Percentiles rank a stretch among this genome's conserved stretches.
phyloP scores from a whole-genome alignment of 352 stramenopile species.

The Phytopythium boreale region DNA sequence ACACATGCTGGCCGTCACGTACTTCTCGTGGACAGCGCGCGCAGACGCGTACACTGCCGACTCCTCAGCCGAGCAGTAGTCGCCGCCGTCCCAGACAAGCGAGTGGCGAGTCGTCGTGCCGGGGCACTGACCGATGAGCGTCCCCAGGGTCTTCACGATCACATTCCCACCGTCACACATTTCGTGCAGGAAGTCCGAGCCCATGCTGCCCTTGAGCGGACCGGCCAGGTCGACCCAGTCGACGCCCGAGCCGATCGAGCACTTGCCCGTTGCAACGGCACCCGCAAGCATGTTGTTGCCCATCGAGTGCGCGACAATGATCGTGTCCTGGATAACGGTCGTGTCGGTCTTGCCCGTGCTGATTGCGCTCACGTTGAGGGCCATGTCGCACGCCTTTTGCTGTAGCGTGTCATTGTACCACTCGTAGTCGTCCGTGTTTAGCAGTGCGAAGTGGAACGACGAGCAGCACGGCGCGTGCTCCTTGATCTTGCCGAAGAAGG shows the following conservation, averaged over 20 bases:
- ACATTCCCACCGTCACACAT: constrained; percentile 24
- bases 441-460: constrained; percentile 33
- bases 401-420: constrained; percentile 48
- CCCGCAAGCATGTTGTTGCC: constrained; percentile 46
- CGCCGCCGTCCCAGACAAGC: constrained; percentile 37
- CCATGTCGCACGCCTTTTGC: constrained; percentile 31
- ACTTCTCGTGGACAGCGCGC: constrained; percentile 26
- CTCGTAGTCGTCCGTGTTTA: constrained; percentile 46
- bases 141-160: constrained; percentile 17
- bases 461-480: constrained; percentile 51
- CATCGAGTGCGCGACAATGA: constrained; percentile 58
- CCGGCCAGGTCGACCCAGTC: constrained; percentile 36
- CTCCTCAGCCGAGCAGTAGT: constrained; percentile 20
- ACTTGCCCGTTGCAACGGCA: constrained; percentile 40
- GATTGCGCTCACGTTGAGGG: constrained; percentile 20
- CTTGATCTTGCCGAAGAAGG: constrained; percentile 47
- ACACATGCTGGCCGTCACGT: constrained; percentile 38
- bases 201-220: constrained; percentile 50
- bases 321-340: constrained; percentile 44
- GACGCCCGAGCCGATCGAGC: constrained; percentile 27
- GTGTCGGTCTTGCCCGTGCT: constrained; percentile 11
- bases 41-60: constrained; percentile 29
- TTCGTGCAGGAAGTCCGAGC: constrained; percentile 35
- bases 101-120: constrained; percentile 23
- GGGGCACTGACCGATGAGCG: constrained; percentile 41